Base-by-base conservation (phyloP, 2,329 filamentous ascomycete species). In the Microsporum ferrugineum region DNA sequence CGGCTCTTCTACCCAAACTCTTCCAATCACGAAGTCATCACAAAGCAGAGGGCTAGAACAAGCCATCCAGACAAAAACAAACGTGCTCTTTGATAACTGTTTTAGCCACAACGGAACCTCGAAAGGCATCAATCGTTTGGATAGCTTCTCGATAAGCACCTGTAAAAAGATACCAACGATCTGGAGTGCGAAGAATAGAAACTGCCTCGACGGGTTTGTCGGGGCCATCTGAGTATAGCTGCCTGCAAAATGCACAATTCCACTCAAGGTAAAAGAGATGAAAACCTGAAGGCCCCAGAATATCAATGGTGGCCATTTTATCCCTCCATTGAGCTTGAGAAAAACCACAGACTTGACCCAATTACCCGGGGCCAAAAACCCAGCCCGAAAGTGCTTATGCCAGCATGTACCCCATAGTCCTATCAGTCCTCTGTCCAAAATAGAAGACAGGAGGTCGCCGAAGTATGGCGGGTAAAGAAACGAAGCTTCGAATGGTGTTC, bases 381-480 rank as follows among this genome's bases (percentile, higher is more conserved):
- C 84, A 60, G 84, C 81, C 0, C 91, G 87, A 75, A 96, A 95
- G 2, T 87, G 86, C 73, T 96, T 91, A 72, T 97, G 92, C 92
- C 92, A 96, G 80, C 85, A 92, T 27, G 78, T 79, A 51, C 88
- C 86, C 92, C 92, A 97, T 74, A 87, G 88, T 0, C 91, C 91
- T 0, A 82, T 80, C 1, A 96, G 77, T 0, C 92, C 91, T 62
- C 83, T 78, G 63, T 90, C 83, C 8, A 75, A 60, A 4, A 75
- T 60, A 0, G 71, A 65, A 17, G 62, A 53, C 34, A 71, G 43
- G 64, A 80, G 79, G 1, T 75, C 69, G 0, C 84, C 84, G 73
- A 81, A 87, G 10, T 75, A 72, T n/a, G 80, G 77, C 0, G 82
- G 77, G 67, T 87, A 87, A 63, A 85, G 76, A 82, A 83, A 87